Base-by-base conservation (phyloP, 2,329 filamentous ascomycete species). In the Sporothrix curviconia region DNA sequence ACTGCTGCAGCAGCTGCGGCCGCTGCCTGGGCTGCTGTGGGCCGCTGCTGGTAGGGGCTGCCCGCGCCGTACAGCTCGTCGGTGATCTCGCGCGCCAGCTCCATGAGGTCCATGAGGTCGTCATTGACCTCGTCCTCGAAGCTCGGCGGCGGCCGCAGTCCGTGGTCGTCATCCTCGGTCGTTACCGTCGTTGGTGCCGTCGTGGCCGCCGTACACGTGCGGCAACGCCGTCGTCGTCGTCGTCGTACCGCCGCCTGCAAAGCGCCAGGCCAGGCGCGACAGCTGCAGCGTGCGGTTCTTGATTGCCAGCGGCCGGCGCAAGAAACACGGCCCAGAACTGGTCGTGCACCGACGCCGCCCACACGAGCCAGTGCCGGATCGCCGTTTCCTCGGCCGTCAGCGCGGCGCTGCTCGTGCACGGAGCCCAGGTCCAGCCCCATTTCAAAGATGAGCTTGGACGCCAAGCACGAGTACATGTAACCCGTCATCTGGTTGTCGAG, bases 261-360 rank as follows among this genome's bases (percentile, higher is more conserved):
- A 55, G 2, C 52, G 57, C 57, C 57, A 59, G 4, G 57, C 50
- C 25, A 55, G 37, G n/a, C 59, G 55, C 4, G 59, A 58, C n/a
- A 58, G 32, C 12, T 56, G 55, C 7, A 60, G 39, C 2, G 55
- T 44, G 44, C 25, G 30, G 40, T 49, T 58, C 14, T 60, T 58
- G 25, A 60, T 60, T 4, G 59, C 46, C 3, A 58, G 50, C 1
- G 59, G 59, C 11, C 59, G 56, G 6, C 52, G 40, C 19, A n/a
- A 60, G n/a, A 3, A 52, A 56, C 3, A 59, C 53, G 32, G 50
- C 52, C 57, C 57, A 59, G 39, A 50, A 56, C 46, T 60, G 55
- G 30, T 60, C 59, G 44, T 60, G 59, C 14, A 60, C 51, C n/a
- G 59, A 56, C 12, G 59, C 59, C 7, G 55, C 52, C 59, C 59